Conservation (phyloP, 164 flowering plant species). For the Euptelea pleiosperma region DNA sequence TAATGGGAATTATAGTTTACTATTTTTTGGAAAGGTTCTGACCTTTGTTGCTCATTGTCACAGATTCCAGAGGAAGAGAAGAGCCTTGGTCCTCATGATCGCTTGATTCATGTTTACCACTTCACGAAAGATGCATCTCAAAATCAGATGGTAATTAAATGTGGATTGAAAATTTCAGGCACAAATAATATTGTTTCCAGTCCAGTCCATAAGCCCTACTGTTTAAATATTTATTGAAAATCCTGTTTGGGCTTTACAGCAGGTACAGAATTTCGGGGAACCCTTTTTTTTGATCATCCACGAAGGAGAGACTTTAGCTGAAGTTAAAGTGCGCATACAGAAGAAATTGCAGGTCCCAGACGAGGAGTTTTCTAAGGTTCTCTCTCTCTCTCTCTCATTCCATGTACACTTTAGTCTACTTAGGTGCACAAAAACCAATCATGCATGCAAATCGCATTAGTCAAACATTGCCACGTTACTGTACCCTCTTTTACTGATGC, state of each 20-base stretch:
- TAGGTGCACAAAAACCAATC: neutral
- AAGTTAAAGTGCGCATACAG: conserved; percentile 66
- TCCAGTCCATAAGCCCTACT: neutral
- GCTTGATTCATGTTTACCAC: conserved; percentile 79
- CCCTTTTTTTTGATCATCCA: conserved; percentile 74
- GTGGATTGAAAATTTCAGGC: neutral
- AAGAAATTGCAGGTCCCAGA: conserved; percentile 69
- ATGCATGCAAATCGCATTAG: neutral
- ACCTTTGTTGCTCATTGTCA: neutral
- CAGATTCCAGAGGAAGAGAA: conserved; percentile 89
- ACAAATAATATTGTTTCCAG: neutral
- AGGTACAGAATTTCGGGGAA: conserved; percentile 76
- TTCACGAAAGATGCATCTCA: conserved; percentile 66
- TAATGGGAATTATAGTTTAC: neutral
- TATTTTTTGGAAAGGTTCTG: neutral
- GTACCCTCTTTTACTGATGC: too few relatives aligned
- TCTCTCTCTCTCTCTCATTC: neutral
- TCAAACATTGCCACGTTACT: neutral
- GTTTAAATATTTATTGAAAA: neutral
- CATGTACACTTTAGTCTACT: neutral
- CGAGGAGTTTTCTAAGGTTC: conserved; percentile 59
- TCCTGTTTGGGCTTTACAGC: conserved; percentile 30
- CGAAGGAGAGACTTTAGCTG: conserved; percentile 71
- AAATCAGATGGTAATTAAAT: conserved; percentile 48
- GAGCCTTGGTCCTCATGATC: conserved; percentile 68